Evolutionary conservation across 2,329 filamentous ascomycete species (phyloP).

Genomic region (Nothophoma quercina): DNA sequence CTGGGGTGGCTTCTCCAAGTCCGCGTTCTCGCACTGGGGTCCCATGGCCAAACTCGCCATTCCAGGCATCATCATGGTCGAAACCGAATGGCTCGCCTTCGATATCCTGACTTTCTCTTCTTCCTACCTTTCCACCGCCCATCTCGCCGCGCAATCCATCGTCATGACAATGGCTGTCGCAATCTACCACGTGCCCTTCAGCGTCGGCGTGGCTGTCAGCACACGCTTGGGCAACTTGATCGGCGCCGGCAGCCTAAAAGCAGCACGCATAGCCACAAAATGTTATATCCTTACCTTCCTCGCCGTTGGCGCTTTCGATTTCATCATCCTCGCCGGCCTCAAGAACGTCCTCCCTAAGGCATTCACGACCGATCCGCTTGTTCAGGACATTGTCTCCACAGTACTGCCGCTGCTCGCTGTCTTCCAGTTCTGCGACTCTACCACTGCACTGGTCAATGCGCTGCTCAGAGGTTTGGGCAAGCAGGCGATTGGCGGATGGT

Average conservation of each 20-base stretch:
- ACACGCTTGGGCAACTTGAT: constrained; percentile 52
- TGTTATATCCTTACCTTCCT: constrained; percentile 45
- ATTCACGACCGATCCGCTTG: constrained; percentile 47
- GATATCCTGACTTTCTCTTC: constrained; percentile 71
- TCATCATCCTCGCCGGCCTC: constrained; percentile 37
- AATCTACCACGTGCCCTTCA: constrained; percentile 53
- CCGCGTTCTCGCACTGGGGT: constrained; percentile 76
- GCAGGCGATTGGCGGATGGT: constrained; percentile 50
- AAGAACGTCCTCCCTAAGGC: constrained; percentile 44
- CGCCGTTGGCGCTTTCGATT: constrained; percentile 47
- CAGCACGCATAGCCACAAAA: constrained; percentile 45
- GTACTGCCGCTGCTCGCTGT: constrained; percentile 47
- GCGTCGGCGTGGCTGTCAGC: constrained; percentile 49
- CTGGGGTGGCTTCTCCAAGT: constrained; percentile 77
- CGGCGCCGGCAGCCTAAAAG: constrained; percentile 45
- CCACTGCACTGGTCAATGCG: constrained; percentile 47
- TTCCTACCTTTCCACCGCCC: constrained; percentile 78
- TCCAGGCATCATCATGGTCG: constrained; percentile 91
- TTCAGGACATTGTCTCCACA: constrained; percentile 42
- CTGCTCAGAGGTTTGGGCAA: constrained; percentile 48
- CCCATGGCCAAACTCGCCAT: constrained; percentile 89
- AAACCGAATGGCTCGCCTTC: constrained; percentile 63
- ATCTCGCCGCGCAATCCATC: constrained; percentile 78
- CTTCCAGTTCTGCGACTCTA: constrained; percentile 51
- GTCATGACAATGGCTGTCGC: constrained; percentile 46